Base-by-base conservation (phyloP, 306 rosid genomes). In the Dalbergia cultrata region DNA sequence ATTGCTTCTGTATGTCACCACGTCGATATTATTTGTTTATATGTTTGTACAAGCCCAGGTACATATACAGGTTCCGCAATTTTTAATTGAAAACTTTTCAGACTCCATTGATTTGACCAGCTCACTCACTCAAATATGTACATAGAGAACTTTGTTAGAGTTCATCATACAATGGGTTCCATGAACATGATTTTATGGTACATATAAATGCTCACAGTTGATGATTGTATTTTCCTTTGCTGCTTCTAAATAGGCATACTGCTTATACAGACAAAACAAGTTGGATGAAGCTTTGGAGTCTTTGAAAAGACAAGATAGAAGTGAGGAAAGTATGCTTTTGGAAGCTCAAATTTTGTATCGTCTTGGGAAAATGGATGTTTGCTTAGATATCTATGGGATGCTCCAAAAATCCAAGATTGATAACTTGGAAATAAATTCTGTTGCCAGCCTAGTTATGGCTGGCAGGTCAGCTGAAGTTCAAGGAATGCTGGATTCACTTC, bases 281-380 rank as follows among this genome's bases (percentile, higher is more conserved):
- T 82, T 93, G 73, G 89, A 89, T 78, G 99, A 95, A 83, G 98
- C 98, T 39, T 73, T 95, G 83, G 88, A 83, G 70, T 84, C 90
- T 70, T 76, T 93, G 88, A 86, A 81, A 81, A 82, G 63, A 75
- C 91, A 76, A 69, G 97, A 93, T 87, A 77, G 83, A 80, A 86
- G 72, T 59, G 83, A 92, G n/a, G 85, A 87, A 76, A 79, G 89
- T 21, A 83, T 90, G 93, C 84, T 93, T 66, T 59, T 95, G 83
- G 99, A 95, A 82, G 88, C 96, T 79, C 98, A 95, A 88, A 93
- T 95, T 76, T 87, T 95, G 81, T 93, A 90, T 82, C 98, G 99
- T 58, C 84, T 87, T 9, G 98, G 97, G 80, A 91, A 92, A 85
- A 80, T 90, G 95, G 97, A 91, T 86, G 98, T 90, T 86, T 93